Evolutionary conservation across 179 eudicot genomes (phyloP), one percentile per base, ranked within the genome.

Genomic region (Beta lomatogona): DNA sequence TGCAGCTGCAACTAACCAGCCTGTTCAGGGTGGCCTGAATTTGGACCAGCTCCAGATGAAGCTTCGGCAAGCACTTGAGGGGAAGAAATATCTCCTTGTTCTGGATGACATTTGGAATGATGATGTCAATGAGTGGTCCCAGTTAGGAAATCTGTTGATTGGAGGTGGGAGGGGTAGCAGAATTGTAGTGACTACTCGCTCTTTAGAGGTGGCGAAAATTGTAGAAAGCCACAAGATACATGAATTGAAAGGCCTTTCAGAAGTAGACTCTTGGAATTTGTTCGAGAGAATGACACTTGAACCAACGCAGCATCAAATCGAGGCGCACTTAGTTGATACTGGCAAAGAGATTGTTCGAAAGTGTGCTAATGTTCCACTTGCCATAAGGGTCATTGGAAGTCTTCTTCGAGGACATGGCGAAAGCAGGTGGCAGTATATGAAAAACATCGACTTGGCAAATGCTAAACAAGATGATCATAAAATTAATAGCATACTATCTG

Each of bases 21-120:
- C 9, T 54, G 13, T 2, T 31, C 15, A 19, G 21, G 44, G 73
- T 13, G 63, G 73, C 45, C 45, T 65, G 15, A 18, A 41, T 10
- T 66, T 46, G 71, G 76, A 85, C 8, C 21, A 63, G 19, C 44
- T 44, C 45, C 61, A 21, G 41, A 25, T 36, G n/a, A 66, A 59
- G 15, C 28, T 82, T 46, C 63, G 53, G 9, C 18, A 46, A 36
- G 19, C 58, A 18, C 31, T 82, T 5, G 31, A 63, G 1, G 77
- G 75, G 9, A 70, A 71, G 13, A 79, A 79, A 41, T 69, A 55
- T 44, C 8, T 76, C 41, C 71, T 82, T 61, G 80, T 77, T 15
- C 25, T 82, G 76, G 84, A 82, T 25, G 84, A 82, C 58, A 77
- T 76, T 4, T 82, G 80, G 84, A 69, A 59, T 59, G 84, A 82